A percentile compares a stretch with the other conserved stretches of the same genome.
phyloP scores from a whole-genome alignment of 2,329 filamentous ascomycete genomes.

The Botrytis elliptica region DNA sequence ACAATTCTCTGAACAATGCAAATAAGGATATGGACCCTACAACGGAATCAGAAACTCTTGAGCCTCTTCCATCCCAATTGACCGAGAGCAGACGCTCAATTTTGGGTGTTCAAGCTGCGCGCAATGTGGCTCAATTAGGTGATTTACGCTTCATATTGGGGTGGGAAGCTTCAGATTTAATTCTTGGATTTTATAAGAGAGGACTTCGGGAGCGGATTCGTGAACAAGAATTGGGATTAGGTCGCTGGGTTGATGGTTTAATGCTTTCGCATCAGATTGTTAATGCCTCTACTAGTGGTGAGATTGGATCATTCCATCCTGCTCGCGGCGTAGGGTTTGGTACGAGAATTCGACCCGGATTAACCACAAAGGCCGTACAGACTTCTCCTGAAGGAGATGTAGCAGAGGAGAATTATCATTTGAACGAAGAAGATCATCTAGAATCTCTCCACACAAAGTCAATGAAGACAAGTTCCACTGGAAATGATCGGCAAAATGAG shows the following conservation, averaged over 20 bases:
- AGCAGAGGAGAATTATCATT: neutral
- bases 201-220: neutral
- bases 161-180: fast-evolving
- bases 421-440: neutral
- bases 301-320: neutral
- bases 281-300: neutral
- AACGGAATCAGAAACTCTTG: neutral
- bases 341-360: neutral
- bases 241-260: neutral
- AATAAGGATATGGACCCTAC: neutral
- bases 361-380: neutral
- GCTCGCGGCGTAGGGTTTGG: neutral
- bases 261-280: neutral
- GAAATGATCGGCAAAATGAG: neutral
- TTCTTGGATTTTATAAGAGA: neutral
- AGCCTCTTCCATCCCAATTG: neutral
- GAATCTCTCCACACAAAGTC: neutral
- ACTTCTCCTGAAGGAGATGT: neutral
- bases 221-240: neutral
- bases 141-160: fast-evolving
- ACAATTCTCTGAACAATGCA: neutral
- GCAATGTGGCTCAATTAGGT: neutral
- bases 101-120: neutral
- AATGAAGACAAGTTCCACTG: neutral
- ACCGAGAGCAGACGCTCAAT: neutral